Base-by-base conservation (phyloP, 148 eudicot genomes). In the Fagopyrum esculentum region DNA sequence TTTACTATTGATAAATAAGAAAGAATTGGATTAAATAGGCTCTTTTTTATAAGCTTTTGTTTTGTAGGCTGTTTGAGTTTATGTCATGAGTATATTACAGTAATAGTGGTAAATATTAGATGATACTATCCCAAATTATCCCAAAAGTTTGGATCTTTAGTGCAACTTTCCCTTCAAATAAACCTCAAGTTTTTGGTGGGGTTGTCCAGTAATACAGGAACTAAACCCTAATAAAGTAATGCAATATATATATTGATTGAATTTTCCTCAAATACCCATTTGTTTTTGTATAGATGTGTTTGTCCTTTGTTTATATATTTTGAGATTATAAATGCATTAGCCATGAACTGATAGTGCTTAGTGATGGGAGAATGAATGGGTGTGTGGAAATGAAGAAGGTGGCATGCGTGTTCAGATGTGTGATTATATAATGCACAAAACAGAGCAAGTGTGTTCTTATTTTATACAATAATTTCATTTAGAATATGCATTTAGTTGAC, bases 291-390 rank as follows among this genome's bases (percentile, higher is more conserved):
- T 9, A 22, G 26, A 22, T 15, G 15, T 71, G 35, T 17, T 47
- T 71, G 55, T 71, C 55, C 74, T 46, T 71, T 71, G 54, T 71
- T 17, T 72, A 6, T 40, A 46, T 11, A 55, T 45, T 71, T 78
- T 78, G 75, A 80, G 81, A 77, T 73, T 79, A 78, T 82, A 82
- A 73, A 80, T 69, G 68, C 76, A 73, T 77, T 40, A 66, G 71
- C 71, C 71, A 66, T 66, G 55, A 35, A 74, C 73, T 71, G 71
- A 74, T 76, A 66, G 57, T 30, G 70, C 73, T 72, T 59, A 40
- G 59, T 72, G 45, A 64, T 71, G 76, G 46, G 75, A 15, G 50
- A 55, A 11, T 72, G 40, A 35, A 5, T 43, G 71, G 72, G 79
- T 82, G 75, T 80, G 74, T 75, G 75, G 22, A 63, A 54, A 64